phyloP scores from a whole-genome alignment of 371 early-diverging fungal genomes.

The Mucor mucedo region DNA sequence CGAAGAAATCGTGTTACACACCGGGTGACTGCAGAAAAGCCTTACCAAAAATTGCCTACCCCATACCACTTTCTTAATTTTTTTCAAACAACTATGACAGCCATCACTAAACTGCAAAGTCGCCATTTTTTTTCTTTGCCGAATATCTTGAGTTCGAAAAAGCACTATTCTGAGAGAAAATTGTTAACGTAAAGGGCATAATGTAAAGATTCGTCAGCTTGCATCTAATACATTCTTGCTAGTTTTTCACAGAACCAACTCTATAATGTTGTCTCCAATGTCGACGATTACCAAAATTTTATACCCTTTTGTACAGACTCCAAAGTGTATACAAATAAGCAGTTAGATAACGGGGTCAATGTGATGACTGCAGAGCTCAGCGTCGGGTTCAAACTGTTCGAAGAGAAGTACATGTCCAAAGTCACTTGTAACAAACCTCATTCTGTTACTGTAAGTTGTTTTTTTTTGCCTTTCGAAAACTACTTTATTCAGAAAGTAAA shows the following conservation, averaged over 20 bases:
- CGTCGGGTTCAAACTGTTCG: conserved; percentile 75
- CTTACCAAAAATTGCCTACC: background rate
- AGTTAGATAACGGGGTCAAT: conserved; percentile 9
- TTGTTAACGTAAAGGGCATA: conserved; percentile 32
- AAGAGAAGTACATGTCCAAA: conserved; percentile 77
- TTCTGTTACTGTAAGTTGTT: conserved; percentile 53
- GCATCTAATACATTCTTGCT: background rate
- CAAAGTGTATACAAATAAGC: conserved; percentile 50
- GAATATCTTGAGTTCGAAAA: conserved; percentile 30
- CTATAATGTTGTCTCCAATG: conserved; percentile 77
- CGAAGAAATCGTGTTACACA: too few relatives aligned
- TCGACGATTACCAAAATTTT: conserved; percentile 75
- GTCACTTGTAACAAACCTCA: conserved; percentile 69
- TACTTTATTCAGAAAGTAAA: background rate
- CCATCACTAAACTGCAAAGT: conserved; percentile 18
- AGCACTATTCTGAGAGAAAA: conserved; percentile 38
- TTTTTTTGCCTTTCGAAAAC: too few relatives aligned
- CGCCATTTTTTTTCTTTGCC: conserved; percentile 36
- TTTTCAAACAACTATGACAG: conserved; percentile 6
- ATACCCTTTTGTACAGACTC: conserved; percentile 82
- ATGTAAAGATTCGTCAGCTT: conserved; percentile 1
- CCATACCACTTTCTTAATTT: background rate
- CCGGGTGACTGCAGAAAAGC: too few relatives aligned
- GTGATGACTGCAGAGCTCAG: conserved; percentile 73
- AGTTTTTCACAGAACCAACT: conserved; percentile 79